Conservation (phyloP, 331 rosid genomes). For the Telfairia occidentalis region DNA sequence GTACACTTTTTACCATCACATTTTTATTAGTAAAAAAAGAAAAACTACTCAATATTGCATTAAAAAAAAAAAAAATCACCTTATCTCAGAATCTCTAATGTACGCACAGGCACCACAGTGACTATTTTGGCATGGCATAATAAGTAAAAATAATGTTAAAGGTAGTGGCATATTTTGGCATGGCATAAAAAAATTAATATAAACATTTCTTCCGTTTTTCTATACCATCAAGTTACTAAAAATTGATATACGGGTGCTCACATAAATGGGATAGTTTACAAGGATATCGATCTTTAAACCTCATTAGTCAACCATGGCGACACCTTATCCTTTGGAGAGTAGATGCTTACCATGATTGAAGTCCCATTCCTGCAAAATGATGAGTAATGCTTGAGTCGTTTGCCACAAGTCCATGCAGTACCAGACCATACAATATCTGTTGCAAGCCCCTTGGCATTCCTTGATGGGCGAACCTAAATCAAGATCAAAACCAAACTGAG, state of each 20-base stretch:
- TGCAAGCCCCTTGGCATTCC: slow-evolving; percentile 42
- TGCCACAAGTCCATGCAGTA: slow-evolving; percentile 81
- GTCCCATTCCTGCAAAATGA: slow-evolving; percentile 77
- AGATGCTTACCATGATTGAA: slow-evolving; percentile 58
- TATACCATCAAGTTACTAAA: background rate
- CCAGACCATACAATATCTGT: slow-evolving; percentile 95
- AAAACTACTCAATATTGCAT: background rate
- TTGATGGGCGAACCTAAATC: slow-evolving; percentile 44
- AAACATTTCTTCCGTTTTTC: background rate
- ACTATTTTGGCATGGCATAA: background rate
- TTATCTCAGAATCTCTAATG: background rate
- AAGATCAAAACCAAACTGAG: slow-evolving; percentile 13
- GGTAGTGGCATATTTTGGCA: too few relatives aligned
- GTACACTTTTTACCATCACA: background rate
- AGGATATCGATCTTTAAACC: background rate
- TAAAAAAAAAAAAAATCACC: background rate
- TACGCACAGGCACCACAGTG: background rate
- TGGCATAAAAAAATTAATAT: background rate
- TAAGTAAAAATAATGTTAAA: too few relatives aligned
- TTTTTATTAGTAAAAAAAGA: background rate
- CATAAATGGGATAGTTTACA: background rate
- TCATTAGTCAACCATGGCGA: background rate
- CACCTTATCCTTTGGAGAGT: background rate
- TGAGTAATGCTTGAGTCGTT: slow-evolving; percentile 88
- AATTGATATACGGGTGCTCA: background rate